Evolutionary conservation across 805 yeast species (phyloP), one percentile per base, ranked within the genome.

Genomic region (Metschnikowia arizonensis): DNA sequence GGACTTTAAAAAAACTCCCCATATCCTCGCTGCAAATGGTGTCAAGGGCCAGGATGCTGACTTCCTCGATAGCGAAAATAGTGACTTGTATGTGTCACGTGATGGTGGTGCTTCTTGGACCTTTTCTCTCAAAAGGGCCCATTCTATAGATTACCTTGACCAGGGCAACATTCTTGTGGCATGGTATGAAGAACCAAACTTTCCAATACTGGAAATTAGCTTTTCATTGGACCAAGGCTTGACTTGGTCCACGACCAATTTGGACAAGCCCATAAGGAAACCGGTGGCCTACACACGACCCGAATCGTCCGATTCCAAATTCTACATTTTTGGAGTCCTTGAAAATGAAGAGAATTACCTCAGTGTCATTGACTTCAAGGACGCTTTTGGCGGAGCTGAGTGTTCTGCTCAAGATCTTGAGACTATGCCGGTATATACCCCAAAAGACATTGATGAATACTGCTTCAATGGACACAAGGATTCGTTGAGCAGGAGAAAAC

Each of bases 51-150:
- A 28, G 17, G 32, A 28, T 3, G 25, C 57, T 11, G 47, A 47
- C 1, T 49, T 63, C 29, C 50, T 52, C n/a, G 14, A 50, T 10
- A 38, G 46, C 31, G 53, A 11, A 26, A 25, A 41, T n/a, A 39
- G 61, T 50, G 55, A 54, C 30, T 79, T 93, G 1, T 88, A 70
- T 59, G 59, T 86, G 6, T 84, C 95, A 0, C 67, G 83, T 46
- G 88, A 88, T 65, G 89, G 87, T 21, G 96, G 96, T 23, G 57
- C 71, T n/a, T 67, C 83, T 0, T 88, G 96, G 96, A 62, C 64
- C 23, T 59, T 68, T 45, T 76, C 81, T 1, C 54, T 79, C 11
- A 77, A 78, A 21, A 74, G 71, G 34, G 77, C 86, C 2, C 69
- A 78, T 31, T 49, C 71, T 3, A 79, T 77, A 50, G 73, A 81